Conservation (phyloP, 148 eudicot genomes). For the Silene latifolia region DNA sequence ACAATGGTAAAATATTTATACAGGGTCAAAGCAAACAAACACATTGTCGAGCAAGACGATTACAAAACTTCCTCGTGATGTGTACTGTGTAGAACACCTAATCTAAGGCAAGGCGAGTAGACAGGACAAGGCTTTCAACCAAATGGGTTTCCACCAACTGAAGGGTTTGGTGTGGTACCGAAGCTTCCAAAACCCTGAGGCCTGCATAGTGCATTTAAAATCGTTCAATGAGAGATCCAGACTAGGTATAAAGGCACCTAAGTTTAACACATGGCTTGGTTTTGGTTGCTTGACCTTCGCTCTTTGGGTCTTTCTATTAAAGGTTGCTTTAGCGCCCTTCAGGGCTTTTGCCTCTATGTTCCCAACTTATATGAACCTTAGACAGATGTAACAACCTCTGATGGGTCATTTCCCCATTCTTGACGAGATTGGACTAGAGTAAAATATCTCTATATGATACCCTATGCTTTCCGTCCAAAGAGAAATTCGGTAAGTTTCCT, state of each 20-base stretch:
- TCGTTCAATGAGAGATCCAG: constrained; percentile 7
- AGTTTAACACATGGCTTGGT: background rate
- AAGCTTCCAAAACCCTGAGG: constrained; percentile 50
- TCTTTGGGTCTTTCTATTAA: background rate
- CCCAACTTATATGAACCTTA: background rate
- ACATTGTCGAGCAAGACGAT: background rate
- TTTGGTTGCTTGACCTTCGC: background rate
- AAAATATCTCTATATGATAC: background rate
- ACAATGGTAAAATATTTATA: constrained; percentile 2
- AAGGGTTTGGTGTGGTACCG: constrained; percentile 44
- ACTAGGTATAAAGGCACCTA: background rate
- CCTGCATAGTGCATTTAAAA: constrained; percentile 35
- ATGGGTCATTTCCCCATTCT: background rate
- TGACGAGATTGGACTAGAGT: background rate
- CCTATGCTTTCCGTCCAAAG: background rate
- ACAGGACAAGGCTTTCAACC: constrained; percentile 36
- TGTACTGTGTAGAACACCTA: background rate
- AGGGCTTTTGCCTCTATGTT: background rate
- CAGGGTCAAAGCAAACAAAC: background rate
- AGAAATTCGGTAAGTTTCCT: background rate
- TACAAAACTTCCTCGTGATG: background rate
- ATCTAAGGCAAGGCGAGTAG: constrained; percentile 4
- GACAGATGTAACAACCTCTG: background rate
- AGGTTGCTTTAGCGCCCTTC: background rate
- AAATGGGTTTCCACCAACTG: constrained; percentile 79